A percentile compares a stretch with the other conserved stretches of the same genome.
Conservation (phyloP, 2,329 filamentous ascomycete species). For the Fusarium fracticaudum region DNA sequence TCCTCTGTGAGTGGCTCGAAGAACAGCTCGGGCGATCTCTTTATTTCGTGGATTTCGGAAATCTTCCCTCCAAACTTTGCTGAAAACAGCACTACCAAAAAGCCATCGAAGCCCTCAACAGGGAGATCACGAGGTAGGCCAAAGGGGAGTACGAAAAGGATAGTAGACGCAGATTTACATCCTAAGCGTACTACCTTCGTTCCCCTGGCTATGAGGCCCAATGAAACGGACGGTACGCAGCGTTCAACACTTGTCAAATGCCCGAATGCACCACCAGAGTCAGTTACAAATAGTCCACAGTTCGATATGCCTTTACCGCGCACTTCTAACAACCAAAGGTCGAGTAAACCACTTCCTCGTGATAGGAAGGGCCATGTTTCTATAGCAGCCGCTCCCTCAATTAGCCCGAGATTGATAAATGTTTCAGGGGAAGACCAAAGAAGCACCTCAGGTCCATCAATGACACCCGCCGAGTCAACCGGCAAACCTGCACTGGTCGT, state of each 20-base stretch:
- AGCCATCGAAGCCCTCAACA: not conserved
- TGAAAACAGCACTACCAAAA: not conserved
- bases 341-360: not conserved
- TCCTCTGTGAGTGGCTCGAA: constrained; percentile 66
- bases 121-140: constrained; percentile 63
- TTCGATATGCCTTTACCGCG: not conserved
- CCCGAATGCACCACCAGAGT: not conserved
- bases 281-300: not conserved
- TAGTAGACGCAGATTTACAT: constrained; percentile 31
- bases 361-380: not conserved
- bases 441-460: not conserved
- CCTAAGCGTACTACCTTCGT: constrained; percentile 45
- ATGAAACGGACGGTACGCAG: not conserved
- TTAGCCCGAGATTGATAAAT: not conserved
- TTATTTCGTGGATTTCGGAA: constrained; percentile 70
- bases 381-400: not conserved
- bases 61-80: constrained; percentile 63
- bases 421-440: not conserved
- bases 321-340: not conserved
- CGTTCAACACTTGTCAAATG: not conserved
- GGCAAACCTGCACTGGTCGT: not conserved
- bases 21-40: constrained; percentile 66
- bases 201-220: not conserved
- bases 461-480: not conserved
- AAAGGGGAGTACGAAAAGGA: constrained; percentile 59